Conservation (phyloP, 768 basidiomycete species). For the Leccinellum albellum region DNA sequence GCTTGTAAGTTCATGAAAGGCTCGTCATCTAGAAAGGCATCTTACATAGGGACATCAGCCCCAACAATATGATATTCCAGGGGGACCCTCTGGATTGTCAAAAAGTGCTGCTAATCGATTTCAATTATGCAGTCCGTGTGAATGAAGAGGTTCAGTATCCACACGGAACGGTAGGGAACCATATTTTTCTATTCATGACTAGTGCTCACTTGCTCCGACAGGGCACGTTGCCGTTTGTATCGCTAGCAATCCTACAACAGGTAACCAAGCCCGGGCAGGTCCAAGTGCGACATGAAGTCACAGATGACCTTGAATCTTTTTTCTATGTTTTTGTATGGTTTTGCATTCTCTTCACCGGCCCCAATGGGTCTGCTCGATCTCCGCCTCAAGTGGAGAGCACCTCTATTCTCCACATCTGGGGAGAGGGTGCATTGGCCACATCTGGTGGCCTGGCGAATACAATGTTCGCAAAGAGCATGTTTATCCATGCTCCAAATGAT, state of each 20-base stretch:
- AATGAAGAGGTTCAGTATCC: background rate
- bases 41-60: background rate
- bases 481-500: background rate
- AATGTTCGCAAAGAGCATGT: background rate
- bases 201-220: no score
- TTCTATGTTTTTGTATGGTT: no score
- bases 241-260: background rate
- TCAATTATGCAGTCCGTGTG: background rate
- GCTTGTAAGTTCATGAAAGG: background rate
- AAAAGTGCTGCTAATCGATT: background rate
- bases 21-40: background rate
- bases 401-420: no score
- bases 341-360: background rate
- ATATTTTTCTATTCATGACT: no score
- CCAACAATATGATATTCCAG: background rate
- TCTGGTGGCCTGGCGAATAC: no score
- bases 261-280: no score
- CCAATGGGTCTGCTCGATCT: background rate
- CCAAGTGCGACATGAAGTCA: background rate
- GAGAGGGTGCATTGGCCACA: no score
- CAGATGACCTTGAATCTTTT: no score
- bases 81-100: no score
- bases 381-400: no score
- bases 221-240: no score
- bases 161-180: background rate